phyloP scores from a whole-genome alignment of 2,329 filamentous ascomycete genomes.

The Aureobasidium sp. region DNA sequence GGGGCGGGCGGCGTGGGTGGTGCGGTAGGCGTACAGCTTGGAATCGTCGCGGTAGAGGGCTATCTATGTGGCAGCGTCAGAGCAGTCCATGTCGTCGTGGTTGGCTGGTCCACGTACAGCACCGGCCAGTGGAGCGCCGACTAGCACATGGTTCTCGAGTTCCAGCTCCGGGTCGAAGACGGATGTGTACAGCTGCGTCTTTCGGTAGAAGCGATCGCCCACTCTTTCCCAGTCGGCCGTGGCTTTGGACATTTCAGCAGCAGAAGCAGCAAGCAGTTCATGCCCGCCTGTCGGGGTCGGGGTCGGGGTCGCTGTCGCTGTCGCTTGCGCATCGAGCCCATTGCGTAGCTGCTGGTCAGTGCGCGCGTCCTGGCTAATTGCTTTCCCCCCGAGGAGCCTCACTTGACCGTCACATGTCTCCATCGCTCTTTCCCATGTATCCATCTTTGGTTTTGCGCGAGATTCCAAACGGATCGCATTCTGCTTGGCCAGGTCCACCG shows the following conservation, averaged over 20 bases:
- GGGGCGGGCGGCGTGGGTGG: constrained; percentile 62
- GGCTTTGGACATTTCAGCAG: constrained; percentile 45
- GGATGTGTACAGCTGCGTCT: constrained; percentile 83
- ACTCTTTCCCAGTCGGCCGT: constrained; percentile 91
- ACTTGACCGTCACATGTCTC: neutral
- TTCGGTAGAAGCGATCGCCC: constrained; percentile 90
- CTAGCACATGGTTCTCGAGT: constrained; percentile 86
- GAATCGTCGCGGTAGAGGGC: constrained; percentile 82
- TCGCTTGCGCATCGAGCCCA: neutral
- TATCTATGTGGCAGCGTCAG: constrained; percentile 40
- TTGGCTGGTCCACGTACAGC: constrained; percentile 60
- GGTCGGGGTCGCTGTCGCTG: neutral
- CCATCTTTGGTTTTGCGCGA: neutral
- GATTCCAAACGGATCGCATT: neutral
- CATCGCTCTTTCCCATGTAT: neutral
- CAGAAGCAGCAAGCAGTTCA: no score
- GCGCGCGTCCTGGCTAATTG: neutral
- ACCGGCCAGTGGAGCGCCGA: constrained; percentile 85
- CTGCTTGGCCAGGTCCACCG: neutral
- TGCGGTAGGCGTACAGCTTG: constrained; percentile 71
- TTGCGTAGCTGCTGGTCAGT: constrained; percentile 7
- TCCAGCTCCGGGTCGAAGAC: constrained; percentile 91
- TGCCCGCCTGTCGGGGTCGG: neutral
- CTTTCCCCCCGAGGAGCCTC: neutral
- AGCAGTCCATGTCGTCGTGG: neutral